These are phyloP conservation scores for Hypomyces rosellus DNA, from an alignment of 2,329 filamentous ascomycete genomes.

Conservation along the genomic window DNA sequence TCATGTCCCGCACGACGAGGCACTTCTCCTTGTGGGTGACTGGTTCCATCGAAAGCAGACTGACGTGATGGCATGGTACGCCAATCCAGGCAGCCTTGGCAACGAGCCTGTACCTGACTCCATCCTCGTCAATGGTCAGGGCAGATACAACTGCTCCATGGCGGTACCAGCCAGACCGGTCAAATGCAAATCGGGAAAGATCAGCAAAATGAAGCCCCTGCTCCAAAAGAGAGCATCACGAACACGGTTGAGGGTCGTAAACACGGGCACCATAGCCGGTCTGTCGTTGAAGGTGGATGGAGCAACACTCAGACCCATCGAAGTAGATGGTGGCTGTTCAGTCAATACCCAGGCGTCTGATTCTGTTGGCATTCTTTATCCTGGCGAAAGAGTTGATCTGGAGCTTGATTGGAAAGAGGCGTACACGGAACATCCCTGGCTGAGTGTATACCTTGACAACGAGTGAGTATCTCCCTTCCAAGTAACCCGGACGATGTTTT, in stretches of 20 bases:
- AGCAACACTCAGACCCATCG: constrained; percentile 16
- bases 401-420: constrained; percentile 14
- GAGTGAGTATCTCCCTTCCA: constrained; percentile 14
- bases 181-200: constrained; percentile 12
- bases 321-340: constrained; percentile 17
- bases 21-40: constrained; percentile 44
- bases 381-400: constrained; percentile 20
- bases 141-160: constrained; percentile 25
- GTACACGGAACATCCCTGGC: constrained; percentile 6
- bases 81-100: constrained; percentile 30
- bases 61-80: constrained; percentile 25
- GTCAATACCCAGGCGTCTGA: constrained; percentile 11
- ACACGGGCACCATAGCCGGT: constrained; percentile 19
- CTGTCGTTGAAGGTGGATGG: constrained; percentile 16
- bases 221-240: background rate
- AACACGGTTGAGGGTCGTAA: constrained; percentile 19
- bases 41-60: constrained; percentile 34
- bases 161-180: constrained; percentile 20
- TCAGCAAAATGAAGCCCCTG: constrained; percentile 13
- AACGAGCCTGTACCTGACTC: constrained; percentile 33
- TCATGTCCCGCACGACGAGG: constrained; percentile 40
- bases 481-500: background rate
- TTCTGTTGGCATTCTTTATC: constrained; percentile 20
- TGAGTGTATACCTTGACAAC: constrained; percentile 20
- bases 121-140: constrained; percentile 30